Percentiles rank a stretch among this genome's conserved stretches.
Conservation (phyloP, 805 yeast genomes). For the Monosporozyma siamensis region DNA sequence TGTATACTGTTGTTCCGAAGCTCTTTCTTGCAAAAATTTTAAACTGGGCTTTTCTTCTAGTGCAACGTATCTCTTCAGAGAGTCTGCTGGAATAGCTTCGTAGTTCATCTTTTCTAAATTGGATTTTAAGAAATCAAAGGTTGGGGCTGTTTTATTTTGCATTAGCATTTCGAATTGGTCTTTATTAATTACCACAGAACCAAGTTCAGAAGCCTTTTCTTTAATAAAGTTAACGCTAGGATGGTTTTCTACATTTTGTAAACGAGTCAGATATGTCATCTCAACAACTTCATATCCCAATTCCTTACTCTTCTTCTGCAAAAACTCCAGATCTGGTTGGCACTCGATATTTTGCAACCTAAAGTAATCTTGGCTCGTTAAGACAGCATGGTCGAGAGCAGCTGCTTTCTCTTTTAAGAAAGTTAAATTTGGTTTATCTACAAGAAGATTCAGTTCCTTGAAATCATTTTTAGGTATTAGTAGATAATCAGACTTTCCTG, state of each 20-base stretch:
- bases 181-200: conserved; percentile 2
- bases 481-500: neutral
- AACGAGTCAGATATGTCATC: conserved; percentile 1
- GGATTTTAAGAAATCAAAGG: conserved; percentile 12
- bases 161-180: conserved; percentile 8
- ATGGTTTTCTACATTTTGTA: conserved; percentile 4
- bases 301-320: neutral
- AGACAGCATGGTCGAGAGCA: neutral
- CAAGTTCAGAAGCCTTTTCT: neutral
- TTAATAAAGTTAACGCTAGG: neutral
- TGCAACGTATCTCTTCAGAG: neutral
- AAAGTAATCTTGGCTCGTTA: neutral
- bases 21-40: conserved; percentile 21
- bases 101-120: conserved; percentile 4
- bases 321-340: conserved; percentile 1
- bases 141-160: conserved; percentile 11
- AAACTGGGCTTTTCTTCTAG: conserved; percentile 13
- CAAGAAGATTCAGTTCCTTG: conserved; percentile 6
- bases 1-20: conserved; percentile 6
- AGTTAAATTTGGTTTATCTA: conserved; percentile 10
- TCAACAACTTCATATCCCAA: conserved; percentile 1
- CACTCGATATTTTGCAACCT: neutral
- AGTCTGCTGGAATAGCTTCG: neutral
- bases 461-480: conserved; percentile 3
- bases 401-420: neutral